Evolutionary conservation across 202 grass and related monocot species (phyloP).

Genomic region (Carex arenaria): DNA sequence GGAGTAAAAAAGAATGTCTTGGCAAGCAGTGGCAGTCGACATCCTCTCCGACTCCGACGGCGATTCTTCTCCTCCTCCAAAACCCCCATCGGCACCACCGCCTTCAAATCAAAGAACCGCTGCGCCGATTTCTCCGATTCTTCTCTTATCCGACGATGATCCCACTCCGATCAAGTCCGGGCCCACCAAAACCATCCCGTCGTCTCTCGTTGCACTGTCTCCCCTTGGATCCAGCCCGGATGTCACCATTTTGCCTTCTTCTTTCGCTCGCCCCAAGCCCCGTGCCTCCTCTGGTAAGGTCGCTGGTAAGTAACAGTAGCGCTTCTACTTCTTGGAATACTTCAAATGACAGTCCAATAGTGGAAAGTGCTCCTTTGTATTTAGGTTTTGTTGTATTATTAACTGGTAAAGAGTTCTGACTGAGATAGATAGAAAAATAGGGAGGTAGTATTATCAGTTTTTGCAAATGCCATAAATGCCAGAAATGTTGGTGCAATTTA

Average conservation of each 20-base stretch:
- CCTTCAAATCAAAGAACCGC: background rate
- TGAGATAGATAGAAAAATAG: background rate
- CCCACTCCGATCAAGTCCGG: conserved; percentile 44
- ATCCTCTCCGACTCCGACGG: conserved; percentile 34
- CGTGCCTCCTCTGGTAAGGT: background rate
- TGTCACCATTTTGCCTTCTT: conserved; percentile 5
- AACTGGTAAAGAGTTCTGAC: background rate
- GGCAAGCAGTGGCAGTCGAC: conserved; percentile 14
- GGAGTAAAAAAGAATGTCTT: background rate
- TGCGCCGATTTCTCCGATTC: background rate
- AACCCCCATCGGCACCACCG: background rate
- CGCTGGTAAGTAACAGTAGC: background rate
- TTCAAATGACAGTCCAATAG: background rate
- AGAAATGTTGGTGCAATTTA: background rate
- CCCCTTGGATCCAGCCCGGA: conserved; percentile 23
- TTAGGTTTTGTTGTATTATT: background rate
- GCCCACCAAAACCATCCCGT: background rate
- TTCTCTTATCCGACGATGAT: conserved; percentile 55
- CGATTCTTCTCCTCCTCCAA: conserved; percentile 27
- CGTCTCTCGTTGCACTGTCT: conserved; percentile 24
- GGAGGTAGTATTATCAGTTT: background rate
- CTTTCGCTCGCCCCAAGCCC: background rate
- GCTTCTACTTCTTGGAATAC: background rate
- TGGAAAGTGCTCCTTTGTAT: too few species aligned
- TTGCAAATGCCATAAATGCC: background rate